phyloP scores from a whole-genome alignment of 2,329 filamentous ascomycete species.

The Diaporthe batatas region DNA sequence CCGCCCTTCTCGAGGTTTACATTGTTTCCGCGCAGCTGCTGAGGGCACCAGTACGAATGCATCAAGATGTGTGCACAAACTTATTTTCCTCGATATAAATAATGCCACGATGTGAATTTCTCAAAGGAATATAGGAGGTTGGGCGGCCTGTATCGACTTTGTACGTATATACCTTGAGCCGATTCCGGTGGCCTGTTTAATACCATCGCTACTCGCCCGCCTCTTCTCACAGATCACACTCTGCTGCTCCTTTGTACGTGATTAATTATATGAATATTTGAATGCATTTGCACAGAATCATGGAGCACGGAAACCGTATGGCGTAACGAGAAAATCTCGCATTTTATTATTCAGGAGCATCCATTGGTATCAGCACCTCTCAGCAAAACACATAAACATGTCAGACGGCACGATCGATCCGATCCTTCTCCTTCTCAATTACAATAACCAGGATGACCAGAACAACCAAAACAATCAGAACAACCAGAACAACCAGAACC shows the following conservation, averaged over 20 bases:
- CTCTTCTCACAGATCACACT: too few species aligned
- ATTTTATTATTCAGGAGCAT: background rate
- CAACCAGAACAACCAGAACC: too few species aligned
- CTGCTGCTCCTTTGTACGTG: too few species aligned
- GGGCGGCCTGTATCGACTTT: background rate
- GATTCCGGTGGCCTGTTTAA: background rate
- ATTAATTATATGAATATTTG: background rate
- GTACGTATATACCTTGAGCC: background rate
- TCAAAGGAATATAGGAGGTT: background rate
- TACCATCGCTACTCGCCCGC: too few species aligned
- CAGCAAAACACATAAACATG: background rate
- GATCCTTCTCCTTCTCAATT: background rate
- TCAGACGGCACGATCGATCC: background rate
- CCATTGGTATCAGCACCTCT: background rate
- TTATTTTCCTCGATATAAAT: background rate
- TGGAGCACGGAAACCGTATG: background rate
- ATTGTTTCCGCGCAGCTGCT: background rate
- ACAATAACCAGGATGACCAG: too few species aligned
- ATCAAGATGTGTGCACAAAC: background rate
- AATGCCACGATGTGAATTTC: background rate
- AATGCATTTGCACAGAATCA: background rate
- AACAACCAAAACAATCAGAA: too few species aligned
- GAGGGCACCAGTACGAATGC: background rate
- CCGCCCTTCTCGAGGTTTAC: background rate
- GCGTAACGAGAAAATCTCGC: background rate